Evolutionary conservation across 805 yeast species (phyloP).

Genomic region (Yamadazyma nakazawae): DNA sequence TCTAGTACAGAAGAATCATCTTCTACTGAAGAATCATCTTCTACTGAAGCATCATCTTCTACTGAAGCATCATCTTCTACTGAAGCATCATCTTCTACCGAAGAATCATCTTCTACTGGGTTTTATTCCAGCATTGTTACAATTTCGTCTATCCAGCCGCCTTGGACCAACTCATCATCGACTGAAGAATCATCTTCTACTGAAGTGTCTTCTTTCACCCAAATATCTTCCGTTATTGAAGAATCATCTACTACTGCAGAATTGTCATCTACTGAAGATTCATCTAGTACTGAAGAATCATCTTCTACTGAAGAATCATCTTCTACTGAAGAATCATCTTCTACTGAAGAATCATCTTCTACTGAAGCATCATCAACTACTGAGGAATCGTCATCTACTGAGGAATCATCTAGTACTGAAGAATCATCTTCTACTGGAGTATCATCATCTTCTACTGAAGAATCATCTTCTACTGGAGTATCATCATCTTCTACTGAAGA

Average conservation of each 20-base stretch:
- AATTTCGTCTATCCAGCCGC: not conserved
- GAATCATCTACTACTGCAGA: not conserved
- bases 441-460: no score
- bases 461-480: no score
- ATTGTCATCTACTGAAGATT: not conserved
- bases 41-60: conserved; percentile 1
- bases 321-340: not conserved
- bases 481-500: no score
- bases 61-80: not conserved
- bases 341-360: not conserved
- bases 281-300: not conserved
- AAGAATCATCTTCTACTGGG: not conserved
- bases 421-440: no score
- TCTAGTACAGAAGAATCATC: conserved; percentile 1
- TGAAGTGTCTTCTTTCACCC: not conserved
- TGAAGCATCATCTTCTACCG: conserved; percentile 1
- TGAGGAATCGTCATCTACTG: no score
- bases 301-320: not conserved
- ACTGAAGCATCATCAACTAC: no score
- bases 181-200: not conserved
- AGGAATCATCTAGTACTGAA: no score
- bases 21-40: not conserved
- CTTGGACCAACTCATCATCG: not conserved
- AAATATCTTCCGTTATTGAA: not conserved
- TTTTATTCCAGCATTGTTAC: not conserved